Conservation (phyloP, 2,329 filamentous ascomycete species). For the Paraphoma sp. region DNA sequence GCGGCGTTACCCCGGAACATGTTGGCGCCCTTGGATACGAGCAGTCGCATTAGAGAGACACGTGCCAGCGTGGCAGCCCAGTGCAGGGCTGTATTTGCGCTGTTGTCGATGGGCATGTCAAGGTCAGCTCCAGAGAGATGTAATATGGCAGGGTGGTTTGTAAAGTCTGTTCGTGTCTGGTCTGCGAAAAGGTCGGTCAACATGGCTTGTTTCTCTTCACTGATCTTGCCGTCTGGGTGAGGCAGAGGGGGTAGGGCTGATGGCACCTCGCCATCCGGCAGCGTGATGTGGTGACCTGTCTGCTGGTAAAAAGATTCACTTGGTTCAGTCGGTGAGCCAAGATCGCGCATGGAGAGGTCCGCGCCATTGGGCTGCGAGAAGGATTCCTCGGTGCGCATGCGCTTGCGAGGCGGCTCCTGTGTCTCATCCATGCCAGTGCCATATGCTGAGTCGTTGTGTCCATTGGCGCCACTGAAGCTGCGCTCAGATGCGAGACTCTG, state of each 20-base stretch:
- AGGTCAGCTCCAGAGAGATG: constrained; percentile 80
- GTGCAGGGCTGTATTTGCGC: constrained; percentile 88
- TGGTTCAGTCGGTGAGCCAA: constrained; percentile 74
- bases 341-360: constrained; percentile 65
- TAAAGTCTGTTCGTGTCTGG: constrained; percentile 70
- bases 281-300: constrained; percentile 53
- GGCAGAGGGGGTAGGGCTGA: constrained; percentile 70
- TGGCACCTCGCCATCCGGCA: constrained; percentile 60
- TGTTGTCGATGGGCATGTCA: constrained; percentile 89
- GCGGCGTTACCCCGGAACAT: constrained; percentile 87
- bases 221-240: constrained; percentile 64
- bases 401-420: constrained; percentile 82
- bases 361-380: constrained; percentile 55
- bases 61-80: constrained; percentile 95
- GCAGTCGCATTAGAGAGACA: constrained; percentile 78
- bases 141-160: constrained; percentile 77
- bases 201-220: constrained; percentile 81
- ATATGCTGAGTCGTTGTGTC: constrained; percentile 69
- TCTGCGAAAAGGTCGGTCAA: constrained; percentile 72
- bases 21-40: constrained; percentile 85
- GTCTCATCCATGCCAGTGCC: constrained; percentile 64
- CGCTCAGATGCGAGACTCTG: constrained; percentile 75
- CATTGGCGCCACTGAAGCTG: constrained; percentile 65
- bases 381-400: constrained; percentile 61
- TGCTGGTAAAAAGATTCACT: constrained; percentile 73